Conservation (phyloP, 75 land plant genomes). For the Pinus albicaulis region DNA sequence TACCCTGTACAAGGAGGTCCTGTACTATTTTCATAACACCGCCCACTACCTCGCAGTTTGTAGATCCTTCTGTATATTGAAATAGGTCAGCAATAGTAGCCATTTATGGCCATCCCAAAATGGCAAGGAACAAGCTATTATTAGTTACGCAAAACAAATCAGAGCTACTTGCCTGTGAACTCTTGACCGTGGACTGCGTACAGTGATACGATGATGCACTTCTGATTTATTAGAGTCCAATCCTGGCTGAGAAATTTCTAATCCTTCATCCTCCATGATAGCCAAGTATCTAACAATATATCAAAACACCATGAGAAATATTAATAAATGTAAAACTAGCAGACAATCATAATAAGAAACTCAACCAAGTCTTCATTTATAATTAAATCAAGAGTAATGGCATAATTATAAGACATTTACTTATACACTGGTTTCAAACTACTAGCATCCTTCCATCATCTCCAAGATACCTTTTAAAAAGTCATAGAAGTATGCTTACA, state of each 20-base stretch:
- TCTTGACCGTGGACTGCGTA: conserved; percentile 30
- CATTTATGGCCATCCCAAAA: not conserved
- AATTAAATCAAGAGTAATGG: no score
- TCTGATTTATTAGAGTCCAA: conserved; percentile 54
- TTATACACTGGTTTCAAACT: no score
- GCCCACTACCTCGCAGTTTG: conserved; percentile 40
- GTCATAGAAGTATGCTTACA: no score
- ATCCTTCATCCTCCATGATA: conserved; percentile 68
- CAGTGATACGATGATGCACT: conserved; percentile 82
- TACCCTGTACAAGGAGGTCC: conserved; percentile 93
- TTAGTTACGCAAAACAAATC: not conserved
- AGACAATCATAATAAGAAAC: no score
- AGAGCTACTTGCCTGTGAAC: conserved; percentile 61
- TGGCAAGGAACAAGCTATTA: not conserved
- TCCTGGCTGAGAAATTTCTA: conserved; percentile 92
- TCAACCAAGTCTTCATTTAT: no score
- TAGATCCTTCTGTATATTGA: conserved; percentile 48
- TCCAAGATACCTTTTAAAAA: no score
- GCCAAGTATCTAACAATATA: conserved; percentile 52
- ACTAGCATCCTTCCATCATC: no score
- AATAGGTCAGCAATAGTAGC: not conserved
- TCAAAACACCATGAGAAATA: not conserved
- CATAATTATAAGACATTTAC: no score
- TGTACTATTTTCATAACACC: conserved; percentile 57
- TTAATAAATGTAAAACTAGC: not conserved